Conservation (phyloP, 345 rosid genomes). For the Odontarrhena argentea region DNA sequence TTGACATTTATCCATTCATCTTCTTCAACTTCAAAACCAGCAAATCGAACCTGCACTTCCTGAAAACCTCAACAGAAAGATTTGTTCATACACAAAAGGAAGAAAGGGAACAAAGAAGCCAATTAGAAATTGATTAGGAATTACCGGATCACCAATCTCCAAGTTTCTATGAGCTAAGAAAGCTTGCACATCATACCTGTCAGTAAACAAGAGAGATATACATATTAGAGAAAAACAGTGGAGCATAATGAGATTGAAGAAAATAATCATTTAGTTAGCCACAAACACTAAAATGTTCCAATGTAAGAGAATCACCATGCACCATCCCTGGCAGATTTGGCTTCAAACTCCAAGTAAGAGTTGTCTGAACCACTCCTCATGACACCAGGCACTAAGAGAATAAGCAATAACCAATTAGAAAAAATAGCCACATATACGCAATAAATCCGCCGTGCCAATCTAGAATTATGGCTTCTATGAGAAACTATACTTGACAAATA, state of each 20-base stretch:
- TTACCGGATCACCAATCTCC: conserved; percentile 80
- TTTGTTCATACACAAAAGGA: conserved; percentile 8
- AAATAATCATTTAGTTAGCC: conserved; percentile 20
- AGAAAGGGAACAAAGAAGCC: conserved; percentile 23
- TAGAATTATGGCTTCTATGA: conserved; percentile 11
- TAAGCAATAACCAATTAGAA: conserved; percentile 11
- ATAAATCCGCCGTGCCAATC: conserved; percentile 1
- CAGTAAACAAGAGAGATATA: conserved; percentile 23
- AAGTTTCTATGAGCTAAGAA: conserved; percentile 72
- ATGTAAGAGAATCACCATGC: conserved; percentile 73
- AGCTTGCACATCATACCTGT: conserved; percentile 85
- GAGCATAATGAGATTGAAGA: conserved; percentile 9
- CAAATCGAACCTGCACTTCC: conserved; percentile 94
- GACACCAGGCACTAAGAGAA: conserved; percentile 49
- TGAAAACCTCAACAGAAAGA: conserved; percentile 47
- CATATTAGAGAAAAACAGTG: conserved; percentile 8
- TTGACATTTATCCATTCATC: conserved; percentile 95
- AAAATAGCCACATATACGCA: conserved; percentile 10
- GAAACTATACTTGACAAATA: not conserved
- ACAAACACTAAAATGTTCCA: conserved; percentile 9
- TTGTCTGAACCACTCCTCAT: conserved; percentile 66
- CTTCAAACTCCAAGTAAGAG: conserved; percentile 84
- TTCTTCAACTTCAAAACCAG: conserved; percentile 95
- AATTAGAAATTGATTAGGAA: conserved; percentile 9
- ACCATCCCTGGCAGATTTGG: conserved; percentile 95